Evolutionary conservation across 306 rosid species (phyloP).

Genomic region (Pterocarpus santalinus): DNA sequence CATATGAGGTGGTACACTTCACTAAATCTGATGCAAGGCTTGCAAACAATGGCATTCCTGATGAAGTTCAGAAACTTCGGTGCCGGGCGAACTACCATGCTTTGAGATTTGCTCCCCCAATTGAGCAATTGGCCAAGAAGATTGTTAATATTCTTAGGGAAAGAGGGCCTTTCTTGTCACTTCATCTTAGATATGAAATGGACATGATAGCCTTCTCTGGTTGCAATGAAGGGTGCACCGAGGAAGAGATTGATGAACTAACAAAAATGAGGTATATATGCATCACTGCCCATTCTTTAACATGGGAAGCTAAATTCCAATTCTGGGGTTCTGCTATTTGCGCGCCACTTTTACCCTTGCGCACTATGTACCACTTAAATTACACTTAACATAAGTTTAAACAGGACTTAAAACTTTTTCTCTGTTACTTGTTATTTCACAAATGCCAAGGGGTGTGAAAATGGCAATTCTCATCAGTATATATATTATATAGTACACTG

Average conservation of each 20-base stretch:
- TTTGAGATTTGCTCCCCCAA: conserved; percentile 68
- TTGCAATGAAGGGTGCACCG: conserved; percentile 75
- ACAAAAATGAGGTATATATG: conserved; percentile 70
- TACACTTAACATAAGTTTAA: neutral
- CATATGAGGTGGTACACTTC: conserved; percentile 68
- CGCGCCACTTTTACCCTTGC: neutral
- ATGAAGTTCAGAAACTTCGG: conserved; percentile 74
- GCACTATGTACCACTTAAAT: neutral
- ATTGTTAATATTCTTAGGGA: conserved; percentile 66
- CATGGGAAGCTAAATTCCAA: neutral
- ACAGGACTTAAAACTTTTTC: neutral
- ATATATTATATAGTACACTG: neutral
- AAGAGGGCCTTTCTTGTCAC: conserved; percentile 79
- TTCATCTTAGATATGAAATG: conserved; percentile 93
- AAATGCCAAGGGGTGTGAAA: neutral
- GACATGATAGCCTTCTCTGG: conserved; percentile 92
- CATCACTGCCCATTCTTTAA: neutral
- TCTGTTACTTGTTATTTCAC: neutral
- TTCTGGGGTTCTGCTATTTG: neutral
- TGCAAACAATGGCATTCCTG: conserved; percentile 71
- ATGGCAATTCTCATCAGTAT: neutral
- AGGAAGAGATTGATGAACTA: conserved; percentile 64
- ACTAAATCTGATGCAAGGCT: conserved; percentile 82
- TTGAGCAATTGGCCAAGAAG: conserved; percentile 64
- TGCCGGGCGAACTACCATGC: conserved; percentile 76